These are phyloP conservation scores for Chrysanthemum seticuspe DNA, from an alignment of 129 eudicot species.

Conservation along the genomic window DNA sequence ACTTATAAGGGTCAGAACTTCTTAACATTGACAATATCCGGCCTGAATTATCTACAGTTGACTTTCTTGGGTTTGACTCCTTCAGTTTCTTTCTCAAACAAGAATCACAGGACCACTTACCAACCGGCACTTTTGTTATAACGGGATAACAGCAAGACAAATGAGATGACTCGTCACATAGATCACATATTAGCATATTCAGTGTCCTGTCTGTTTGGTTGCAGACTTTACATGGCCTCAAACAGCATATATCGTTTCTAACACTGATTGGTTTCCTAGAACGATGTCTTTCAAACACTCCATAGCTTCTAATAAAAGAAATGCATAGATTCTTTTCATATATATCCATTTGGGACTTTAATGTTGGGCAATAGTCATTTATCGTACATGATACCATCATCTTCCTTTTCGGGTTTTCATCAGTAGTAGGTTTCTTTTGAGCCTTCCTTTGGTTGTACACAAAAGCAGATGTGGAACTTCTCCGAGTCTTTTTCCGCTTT, in stretches of 20 bases:
- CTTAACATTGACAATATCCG: neutral
- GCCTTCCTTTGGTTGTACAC: neutral
- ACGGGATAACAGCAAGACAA: slow-evolving; percentile 57
- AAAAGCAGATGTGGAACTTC: neutral
- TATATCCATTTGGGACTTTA: neutral
- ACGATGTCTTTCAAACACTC: slow-evolving; percentile 37
- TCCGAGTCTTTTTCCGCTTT: neutral
- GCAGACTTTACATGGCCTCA: slow-evolving; percentile 57
- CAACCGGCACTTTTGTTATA: slow-evolving; percentile 47
- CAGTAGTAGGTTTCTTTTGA: neutral
- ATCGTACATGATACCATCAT: neutral
- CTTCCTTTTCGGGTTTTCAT: neutral
- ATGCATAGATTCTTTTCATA: slow-evolving; percentile 26
- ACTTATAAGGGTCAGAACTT: neutral
- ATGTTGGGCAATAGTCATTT: neutral
- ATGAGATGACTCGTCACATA: slow-evolving; percentile 75
- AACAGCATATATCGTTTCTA: slow-evolving; percentile 33
- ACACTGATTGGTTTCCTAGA: slow-evolving; percentile 17
- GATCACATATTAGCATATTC: slow-evolving; percentile 72
- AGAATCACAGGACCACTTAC: slow-evolving; percentile 65
- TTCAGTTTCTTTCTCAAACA: slow-evolving; percentile 37
- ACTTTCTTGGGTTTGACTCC: neutral
- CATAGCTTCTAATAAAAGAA: slow-evolving; percentile 46
- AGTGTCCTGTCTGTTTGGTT: slow-evolving; percentile 34
- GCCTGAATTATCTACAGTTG: neutral